Conservation (phyloP, 129 eudicot species). For the Saposhnikovia divaricata region DNA sequence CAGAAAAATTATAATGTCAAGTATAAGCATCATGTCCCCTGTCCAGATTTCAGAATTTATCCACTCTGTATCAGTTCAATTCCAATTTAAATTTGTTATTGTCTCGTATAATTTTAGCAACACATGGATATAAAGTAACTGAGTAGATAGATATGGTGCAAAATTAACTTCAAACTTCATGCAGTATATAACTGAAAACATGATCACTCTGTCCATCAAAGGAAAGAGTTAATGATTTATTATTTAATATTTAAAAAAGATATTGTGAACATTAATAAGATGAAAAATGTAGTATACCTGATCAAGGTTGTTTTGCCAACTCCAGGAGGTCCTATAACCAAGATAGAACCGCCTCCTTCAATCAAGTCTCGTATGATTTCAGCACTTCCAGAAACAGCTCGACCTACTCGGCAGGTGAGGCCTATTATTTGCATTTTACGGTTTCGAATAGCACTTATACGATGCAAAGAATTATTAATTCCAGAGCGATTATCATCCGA, state of each 20-base stretch:
- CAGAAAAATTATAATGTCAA: background rate
- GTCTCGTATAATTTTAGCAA: background rate
- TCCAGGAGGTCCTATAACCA: slow-evolving; percentile 99
- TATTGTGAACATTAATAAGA: background rate
- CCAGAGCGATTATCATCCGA: slow-evolving; percentile 97
- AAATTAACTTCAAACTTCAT: background rate
- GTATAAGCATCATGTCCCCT: background rate
- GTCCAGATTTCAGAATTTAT: background rate
- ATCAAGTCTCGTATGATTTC: slow-evolving; percentile 85
- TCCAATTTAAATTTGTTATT: background rate
- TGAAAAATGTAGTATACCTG: slow-evolving; percentile 42
- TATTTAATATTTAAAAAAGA: background rate
- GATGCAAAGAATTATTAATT: slow-evolving; percentile 76
- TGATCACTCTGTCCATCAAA: background rate
- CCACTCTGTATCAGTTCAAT: background rate
- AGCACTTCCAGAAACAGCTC: slow-evolving; percentile 95
- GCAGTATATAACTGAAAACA: background rate
- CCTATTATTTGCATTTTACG: slow-evolving; percentile 88
- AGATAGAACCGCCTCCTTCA: slow-evolving; percentile 85
- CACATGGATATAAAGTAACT: background rate
- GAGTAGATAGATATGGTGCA: background rate
- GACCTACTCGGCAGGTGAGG: slow-evolving; percentile 94
- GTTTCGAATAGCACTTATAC: slow-evolving; percentile 95
- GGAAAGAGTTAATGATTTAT: background rate
- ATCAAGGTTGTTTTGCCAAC: slow-evolving; percentile 97